Evolutionary conservation across 257 asterid species (phyloP).

Genomic region (Plantago major): DNA sequence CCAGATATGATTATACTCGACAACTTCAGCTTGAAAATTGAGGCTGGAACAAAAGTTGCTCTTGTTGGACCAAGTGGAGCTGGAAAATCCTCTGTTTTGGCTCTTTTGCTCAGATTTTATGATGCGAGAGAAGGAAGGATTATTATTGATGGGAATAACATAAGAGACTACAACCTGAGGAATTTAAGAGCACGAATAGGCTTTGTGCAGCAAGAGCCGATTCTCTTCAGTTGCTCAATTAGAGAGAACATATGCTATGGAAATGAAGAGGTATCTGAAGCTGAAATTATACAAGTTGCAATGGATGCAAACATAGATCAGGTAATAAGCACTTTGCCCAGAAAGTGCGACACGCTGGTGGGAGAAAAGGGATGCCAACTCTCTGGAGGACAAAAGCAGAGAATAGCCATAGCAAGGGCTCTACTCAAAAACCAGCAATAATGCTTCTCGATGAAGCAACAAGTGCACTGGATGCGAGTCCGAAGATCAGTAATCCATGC

Average conservation of each 20-base stretch:
- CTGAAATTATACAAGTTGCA: slow-evolving; percentile 58
- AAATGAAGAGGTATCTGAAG: slow-evolving; percentile 64
- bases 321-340: slow-evolving; percentile 58
- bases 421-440: slow-evolving; percentile 60
- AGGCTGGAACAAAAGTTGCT: slow-evolving; percentile 59
- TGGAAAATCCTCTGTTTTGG: slow-evolving; percentile 61
- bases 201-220: slow-evolving; percentile 79
- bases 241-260: slow-evolving; percentile 66
- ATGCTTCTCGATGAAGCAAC: slow-evolving; percentile 83
- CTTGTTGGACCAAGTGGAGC: slow-evolving; percentile 82
- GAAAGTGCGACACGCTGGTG: slow-evolving; percentile 55
- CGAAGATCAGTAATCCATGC: slow-evolving; percentile 53
- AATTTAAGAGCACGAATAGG: slow-evolving; percentile 51
- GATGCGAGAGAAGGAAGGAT: slow-evolving; percentile 51
- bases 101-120: slow-evolving; percentile 67
- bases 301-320: slow-evolving; percentile 64
- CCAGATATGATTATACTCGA: slow-evolving; percentile 50
- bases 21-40: slow-evolving; percentile 51
- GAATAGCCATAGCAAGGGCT: slow-evolving; percentile 68
- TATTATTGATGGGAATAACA: slow-evolving; percentile 45
- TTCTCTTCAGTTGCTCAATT: slow-evolving; percentile 66
- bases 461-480: slow-evolving; percentile 85
- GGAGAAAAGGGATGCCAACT: slow-evolving; percentile 85
- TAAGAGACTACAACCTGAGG: slow-evolving; percentile 45
- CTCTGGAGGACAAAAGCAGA: slow-evolving; percentile 83